Evolutionary conservation across 2,329 filamentous ascomycete species (phyloP).

Genomic region (Elsinoe fawcettii): DNA sequence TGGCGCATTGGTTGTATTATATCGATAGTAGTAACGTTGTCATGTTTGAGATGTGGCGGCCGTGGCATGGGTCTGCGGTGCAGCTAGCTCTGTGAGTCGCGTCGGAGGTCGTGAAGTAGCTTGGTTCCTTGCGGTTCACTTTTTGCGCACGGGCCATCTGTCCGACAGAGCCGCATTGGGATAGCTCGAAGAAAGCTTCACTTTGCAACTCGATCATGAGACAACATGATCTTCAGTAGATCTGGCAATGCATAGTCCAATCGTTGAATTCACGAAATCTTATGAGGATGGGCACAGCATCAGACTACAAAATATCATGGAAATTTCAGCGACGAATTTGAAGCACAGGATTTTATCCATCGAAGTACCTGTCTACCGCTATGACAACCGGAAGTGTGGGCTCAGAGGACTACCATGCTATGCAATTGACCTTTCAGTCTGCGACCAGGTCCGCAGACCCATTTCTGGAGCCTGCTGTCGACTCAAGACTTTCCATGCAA

Average conservation of each 20-base stretch:
- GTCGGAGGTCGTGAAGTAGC: neutral
- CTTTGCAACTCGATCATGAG: too few species aligned
- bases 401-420: neutral
- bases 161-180: neutral
- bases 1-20: neutral
- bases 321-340: too few species aligned
- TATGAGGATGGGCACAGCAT: too few species aligned
- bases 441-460: too few species aligned
- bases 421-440: neutral
- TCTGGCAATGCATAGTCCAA: too few species aligned
- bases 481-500: neutral
- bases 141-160: constrained; percentile 11
- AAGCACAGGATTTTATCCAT: neutral
- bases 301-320: too few species aligned
- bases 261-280: too few species aligned
- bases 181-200: neutral
- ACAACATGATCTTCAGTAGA: too few species aligned
- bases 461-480: too few species aligned
- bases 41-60: neutral
- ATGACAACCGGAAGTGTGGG: neutral
- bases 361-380: neutral
- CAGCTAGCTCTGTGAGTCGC: neutral
- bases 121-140: neutral
- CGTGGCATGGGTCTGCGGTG: neutral
- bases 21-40: neutral